These are phyloP conservation scores for Diaporthe australafricana DNA, from an alignment of 2,329 filamentous ascomycete species.

Conservation along the genomic window DNA sequence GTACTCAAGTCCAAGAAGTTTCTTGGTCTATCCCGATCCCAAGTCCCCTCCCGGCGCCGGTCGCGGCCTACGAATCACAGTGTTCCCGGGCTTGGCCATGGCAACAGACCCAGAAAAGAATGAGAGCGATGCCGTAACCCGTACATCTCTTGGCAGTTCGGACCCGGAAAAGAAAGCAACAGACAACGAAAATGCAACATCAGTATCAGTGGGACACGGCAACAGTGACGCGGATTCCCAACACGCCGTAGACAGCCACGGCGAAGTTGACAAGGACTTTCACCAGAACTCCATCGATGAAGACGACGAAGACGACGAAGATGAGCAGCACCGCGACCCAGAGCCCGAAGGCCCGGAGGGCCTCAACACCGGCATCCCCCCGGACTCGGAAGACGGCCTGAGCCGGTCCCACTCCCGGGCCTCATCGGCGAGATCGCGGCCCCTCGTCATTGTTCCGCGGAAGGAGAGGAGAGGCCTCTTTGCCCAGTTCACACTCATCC, in stretches of 20 bases:
- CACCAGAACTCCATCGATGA: neutral
- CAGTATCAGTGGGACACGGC: neutral
- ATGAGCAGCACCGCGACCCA: conserved; percentile 35
- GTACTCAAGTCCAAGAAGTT: neutral
- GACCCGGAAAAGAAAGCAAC: neutral
- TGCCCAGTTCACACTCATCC: conserved; percentile 75
- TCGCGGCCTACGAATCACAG: conserved; percentile 7
- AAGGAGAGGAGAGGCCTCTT: conserved; percentile 76
- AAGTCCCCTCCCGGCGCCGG: neutral
- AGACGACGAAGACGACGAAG: conserved; percentile 34
- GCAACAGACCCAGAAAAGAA: conserved; percentile 26
- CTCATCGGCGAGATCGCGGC: conserved; percentile 54
- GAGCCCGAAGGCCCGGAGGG: conserved; percentile 32
- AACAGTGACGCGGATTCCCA: conserved; percentile 25
- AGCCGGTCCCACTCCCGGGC: conserved; percentile 45
- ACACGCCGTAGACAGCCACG: conserved; percentile 10
- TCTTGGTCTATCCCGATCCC: neutral
- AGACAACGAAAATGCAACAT: neutral
- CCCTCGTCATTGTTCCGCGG: conserved; percentile 55
- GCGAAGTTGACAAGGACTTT: conserved; percentile 1
- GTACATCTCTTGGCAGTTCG: neutral
- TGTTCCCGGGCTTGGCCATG: conserved; percentile 24
- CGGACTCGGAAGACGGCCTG: conserved; percentile 20
- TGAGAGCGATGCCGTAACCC: conserved; percentile 16
- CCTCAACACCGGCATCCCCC: conserved; percentile 30